Conservation (phyloP, 345 rosid species). For the Durio zibethinus region DNA sequence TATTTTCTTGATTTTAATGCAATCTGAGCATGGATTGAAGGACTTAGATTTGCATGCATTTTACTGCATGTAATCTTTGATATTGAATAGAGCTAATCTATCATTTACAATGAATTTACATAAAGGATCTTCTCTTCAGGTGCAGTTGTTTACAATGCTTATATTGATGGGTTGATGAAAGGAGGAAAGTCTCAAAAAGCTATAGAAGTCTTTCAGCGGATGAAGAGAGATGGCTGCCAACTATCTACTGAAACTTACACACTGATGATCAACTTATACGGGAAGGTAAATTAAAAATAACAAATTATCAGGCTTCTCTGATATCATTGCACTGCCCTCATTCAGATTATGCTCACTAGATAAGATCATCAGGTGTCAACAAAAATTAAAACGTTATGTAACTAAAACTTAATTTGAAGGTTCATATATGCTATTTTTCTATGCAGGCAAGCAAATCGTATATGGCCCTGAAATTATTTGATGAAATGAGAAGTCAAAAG, state of each 20-base stretch:
- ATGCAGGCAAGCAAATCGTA: conserved; percentile 74
- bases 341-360: neutral
- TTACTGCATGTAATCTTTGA: neutral
- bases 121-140: conserved; percentile 33
- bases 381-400: neutral
- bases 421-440: conserved; percentile 8
- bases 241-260: conserved; percentile 80
- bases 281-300: conserved; percentile 50
- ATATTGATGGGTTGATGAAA: conserved; percentile 77
- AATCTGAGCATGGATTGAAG: neutral
- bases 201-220: conserved; percentile 57
- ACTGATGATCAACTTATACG: conserved; percentile 79
- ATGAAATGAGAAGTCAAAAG: conserved; percentile 78
- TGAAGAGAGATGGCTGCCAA: conserved; percentile 68
- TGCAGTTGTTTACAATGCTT: conserved; percentile 73
- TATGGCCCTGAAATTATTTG: conserved; percentile 70
- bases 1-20: neutral
- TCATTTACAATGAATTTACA: neutral
- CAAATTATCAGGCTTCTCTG: neutral
- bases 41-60: conserved; percentile 2
- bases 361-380: neutral
- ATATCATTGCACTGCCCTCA: neutral
- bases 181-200: conserved; percentile 63
- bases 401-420: neutral
- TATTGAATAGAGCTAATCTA: neutral